Conservation (phyloP, 2,329 filamentous ascomycete species). For the Pseudogymnoascus sp. region DNA sequence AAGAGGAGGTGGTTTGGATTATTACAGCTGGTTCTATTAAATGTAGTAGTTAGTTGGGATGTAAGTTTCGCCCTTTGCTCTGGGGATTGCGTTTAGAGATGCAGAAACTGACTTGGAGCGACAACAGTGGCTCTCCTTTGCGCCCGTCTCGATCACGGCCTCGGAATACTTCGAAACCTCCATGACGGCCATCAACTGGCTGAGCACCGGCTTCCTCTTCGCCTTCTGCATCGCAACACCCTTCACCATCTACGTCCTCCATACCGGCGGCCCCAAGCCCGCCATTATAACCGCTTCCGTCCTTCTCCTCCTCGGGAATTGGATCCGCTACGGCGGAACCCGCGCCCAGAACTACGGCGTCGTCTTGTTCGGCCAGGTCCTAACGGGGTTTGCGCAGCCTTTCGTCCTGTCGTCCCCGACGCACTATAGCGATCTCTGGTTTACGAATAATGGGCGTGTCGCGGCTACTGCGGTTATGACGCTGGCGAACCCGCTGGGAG, state of each 20-base stretch:
- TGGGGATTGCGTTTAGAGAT: neutral
- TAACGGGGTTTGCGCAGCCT: constrained; percentile 82
- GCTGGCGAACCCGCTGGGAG: constrained; percentile 83
- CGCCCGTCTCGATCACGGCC: constrained; percentile 67
- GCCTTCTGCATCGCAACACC: constrained; percentile 69
- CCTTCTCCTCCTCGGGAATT: constrained; percentile 75
- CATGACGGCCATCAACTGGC: constrained; percentile 81
- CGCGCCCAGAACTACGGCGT: constrained; percentile 54
- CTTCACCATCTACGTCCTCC: constrained; percentile 65
- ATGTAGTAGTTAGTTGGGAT: constrained; percentile 92
- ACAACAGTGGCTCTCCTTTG: constrained; percentile 79
- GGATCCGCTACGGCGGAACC: constrained; percentile 76
- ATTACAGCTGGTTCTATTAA: constrained; percentile 73
- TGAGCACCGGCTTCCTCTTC: constrained; percentile 81
- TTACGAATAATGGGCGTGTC: constrained; percentile 74
- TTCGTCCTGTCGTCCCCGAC: constrained; percentile 88
- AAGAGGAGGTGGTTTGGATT: constrained; percentile 86
- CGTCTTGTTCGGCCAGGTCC: constrained; percentile 84
- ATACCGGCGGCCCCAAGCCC: constrained; percentile 65
- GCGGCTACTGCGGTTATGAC: constrained; percentile 79
- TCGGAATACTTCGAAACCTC: constrained; percentile 67
- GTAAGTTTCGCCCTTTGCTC: constrained; percentile 45
- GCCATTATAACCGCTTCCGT: constrained; percentile 66
- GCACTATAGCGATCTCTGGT: constrained; percentile 90
- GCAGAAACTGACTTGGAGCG: neutral